These are phyloP conservation scores for Ogataea pilisensis DNA, from an alignment of 805 yeast genomes.

Conservation along the genomic window DNA sequence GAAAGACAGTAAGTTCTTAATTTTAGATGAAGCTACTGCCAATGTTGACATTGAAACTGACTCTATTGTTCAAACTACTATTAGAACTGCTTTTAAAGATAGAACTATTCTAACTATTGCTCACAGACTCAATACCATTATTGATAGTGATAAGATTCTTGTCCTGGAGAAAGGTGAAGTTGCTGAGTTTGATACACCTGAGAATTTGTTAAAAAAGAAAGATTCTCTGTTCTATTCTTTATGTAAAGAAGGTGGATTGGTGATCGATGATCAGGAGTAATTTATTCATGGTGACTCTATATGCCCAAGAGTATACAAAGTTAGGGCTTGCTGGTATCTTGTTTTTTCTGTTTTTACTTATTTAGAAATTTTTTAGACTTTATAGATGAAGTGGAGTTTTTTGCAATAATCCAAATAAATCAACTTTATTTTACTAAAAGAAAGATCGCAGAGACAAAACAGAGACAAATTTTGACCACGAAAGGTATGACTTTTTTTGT, in stretches of 20 bases:
- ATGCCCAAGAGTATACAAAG: too few species aligned
- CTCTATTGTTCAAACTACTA: conserved; percentile 70
- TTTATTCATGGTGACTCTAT: too few species aligned
- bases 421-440: too few species aligned
- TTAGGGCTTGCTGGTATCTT: too few species aligned
- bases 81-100: conserved; percentile 67
- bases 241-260: conserved; percentile 72
- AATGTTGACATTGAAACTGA: conserved; percentile 88
- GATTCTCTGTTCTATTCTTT: conserved; percentile 74
- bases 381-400: too few species aligned
- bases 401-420: too few species aligned
- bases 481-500: too few species aligned
- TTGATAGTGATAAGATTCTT: conserved; percentile 74
- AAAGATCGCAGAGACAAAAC: too few species aligned
- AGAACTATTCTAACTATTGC: conserved; percentile 83
- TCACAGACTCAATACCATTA: conserved; percentile 76
- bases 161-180: conserved; percentile 74
- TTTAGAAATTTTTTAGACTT: too few species aligned
- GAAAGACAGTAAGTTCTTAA: conserved; percentile 52
- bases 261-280: conserved; percentile 17
- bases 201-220: conserved; percentile 56
- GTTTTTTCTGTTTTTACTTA: too few species aligned
- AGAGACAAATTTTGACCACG: too few species aligned
- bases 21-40: conserved; percentile 84
- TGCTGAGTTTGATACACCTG: conserved; percentile 74